Percentiles rank a stretch among this genome's conserved stretches.
Conservation (phyloP, 352 stramenopile genomes). For the Phytophthora crassamura region DNA sequence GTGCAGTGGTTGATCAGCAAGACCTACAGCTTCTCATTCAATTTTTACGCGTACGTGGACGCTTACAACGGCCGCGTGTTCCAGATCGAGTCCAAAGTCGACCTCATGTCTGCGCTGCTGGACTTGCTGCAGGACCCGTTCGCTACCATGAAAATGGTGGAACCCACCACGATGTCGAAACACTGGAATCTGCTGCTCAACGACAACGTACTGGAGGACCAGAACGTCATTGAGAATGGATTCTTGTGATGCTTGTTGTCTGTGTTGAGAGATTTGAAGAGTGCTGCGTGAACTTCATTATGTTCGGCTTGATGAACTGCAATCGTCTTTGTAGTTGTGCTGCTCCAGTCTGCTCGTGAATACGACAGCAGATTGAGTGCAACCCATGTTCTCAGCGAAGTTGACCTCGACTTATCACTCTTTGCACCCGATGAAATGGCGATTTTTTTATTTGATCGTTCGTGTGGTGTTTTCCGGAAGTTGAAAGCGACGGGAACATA, state of each 20-base stretch:
- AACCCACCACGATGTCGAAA: conserved; percentile 45
- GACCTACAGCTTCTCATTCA: conserved; percentile 49
- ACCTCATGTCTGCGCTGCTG: conserved; percentile 48
- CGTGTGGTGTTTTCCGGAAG: too few species aligned
- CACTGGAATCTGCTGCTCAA: conserved; percentile 39
- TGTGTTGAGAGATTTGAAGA: not conserved
- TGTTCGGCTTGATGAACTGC: too few species aligned
- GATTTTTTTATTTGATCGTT: too few species aligned
- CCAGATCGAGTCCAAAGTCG: conserved; percentile 53
- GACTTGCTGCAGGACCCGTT: conserved; percentile 45
- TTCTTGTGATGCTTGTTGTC: conserved; percentile 27
- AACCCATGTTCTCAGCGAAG: too few species aligned
- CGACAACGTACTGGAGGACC: conserved; percentile 36
- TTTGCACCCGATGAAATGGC: too few species aligned
- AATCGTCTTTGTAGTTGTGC: too few species aligned
- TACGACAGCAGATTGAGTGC: too few species aligned
- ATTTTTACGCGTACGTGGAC: conserved; percentile 46
- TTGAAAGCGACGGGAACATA: too few species aligned
- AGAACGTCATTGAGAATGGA: too few species aligned
- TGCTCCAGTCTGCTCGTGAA: too few species aligned
- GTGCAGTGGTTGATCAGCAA: conserved; percentile 53
- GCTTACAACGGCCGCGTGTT: conserved; percentile 32
- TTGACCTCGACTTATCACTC: too few species aligned
- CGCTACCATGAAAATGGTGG: conserved; percentile 46
- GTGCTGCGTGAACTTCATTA: not conserved